A percentile compares a stretch with the other conserved stretches of the same genome.
Conservation (phyloP, 2,329 filamentous ascomycete genomes). For the Hymenoscyphus infarciens region DNA sequence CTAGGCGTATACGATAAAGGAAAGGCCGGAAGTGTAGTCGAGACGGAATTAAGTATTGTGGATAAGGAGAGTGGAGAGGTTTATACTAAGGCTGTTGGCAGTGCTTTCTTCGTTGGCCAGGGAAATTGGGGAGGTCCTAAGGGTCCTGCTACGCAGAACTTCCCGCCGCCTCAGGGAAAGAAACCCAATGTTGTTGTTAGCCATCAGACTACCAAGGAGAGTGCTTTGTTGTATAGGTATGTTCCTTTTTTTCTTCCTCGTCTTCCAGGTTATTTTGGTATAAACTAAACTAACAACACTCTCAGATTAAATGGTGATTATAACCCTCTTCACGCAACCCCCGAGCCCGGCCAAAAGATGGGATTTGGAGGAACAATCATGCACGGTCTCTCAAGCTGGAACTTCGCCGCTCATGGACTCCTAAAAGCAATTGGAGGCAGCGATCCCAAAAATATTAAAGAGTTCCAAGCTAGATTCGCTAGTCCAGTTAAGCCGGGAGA, state of each 20-base stretch:
- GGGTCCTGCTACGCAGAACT: slow-evolving; percentile 75
- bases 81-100: slow-evolving; percentile 57
- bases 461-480: slow-evolving; percentile 86
- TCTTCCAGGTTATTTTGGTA: too few relatives aligned
- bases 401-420: slow-evolving; percentile 70
- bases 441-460: slow-evolving; percentile 76
- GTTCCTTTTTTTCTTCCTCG: too few relatives aligned
- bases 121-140: slow-evolving; percentile 85
- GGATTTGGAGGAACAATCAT: slow-evolving; percentile 87
- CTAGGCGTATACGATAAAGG: slow-evolving; percentile 72
- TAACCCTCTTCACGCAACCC: slow-evolving; percentile 86
- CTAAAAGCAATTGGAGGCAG: slow-evolving; percentile 70
- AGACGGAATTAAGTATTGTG: slow-evolving; percentile 62
- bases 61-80: slow-evolving; percentile 58
- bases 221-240: slow-evolving; percentile 69
- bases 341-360: slow-evolving; percentile 82
- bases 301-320: slow-evolving; percentile 87
- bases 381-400: slow-evolving; percentile 87
- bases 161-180: slow-evolving; percentile 69
- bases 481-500: slow-evolving; percentile 80
- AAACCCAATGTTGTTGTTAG: slow-evolving; percentile 67
- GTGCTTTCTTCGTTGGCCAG: slow-evolving; percentile 66
- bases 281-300: slow-evolving; percentile 36
- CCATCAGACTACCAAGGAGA: slow-evolving; percentile 68
- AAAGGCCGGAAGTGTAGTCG: slow-evolving; percentile 64